These are phyloP conservation scores for Colletotrichum coccodes DNA, from an alignment of 2,329 filamentous ascomycete genomes.

Conservation along the genomic window DNA sequence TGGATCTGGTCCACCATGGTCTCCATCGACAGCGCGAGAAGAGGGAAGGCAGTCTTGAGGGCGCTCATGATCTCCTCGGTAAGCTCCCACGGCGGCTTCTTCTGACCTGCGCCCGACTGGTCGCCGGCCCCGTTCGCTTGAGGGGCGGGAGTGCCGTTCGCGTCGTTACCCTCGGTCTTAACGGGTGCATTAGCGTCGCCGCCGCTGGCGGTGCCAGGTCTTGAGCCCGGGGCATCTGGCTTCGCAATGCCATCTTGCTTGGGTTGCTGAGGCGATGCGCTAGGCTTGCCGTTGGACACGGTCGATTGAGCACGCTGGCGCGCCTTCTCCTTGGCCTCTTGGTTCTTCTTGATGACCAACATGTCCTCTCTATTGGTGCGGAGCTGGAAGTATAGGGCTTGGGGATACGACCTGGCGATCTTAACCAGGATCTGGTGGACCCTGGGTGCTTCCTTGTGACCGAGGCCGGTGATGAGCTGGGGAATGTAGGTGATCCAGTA, in stretches of 20 bases:
- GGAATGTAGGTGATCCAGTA: constrained; percentile 99
- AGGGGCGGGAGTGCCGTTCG: constrained; percentile 36
- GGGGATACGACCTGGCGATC: constrained; percentile 95
- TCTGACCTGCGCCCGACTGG: constrained; percentile 50
- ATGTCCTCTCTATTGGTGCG: constrained; percentile 95
- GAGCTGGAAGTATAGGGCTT: constrained; percentile 95
- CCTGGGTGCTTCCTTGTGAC: constrained; percentile 89
- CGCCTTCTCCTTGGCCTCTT: constrained; percentile 77
- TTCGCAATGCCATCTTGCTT: constrained; percentile 62
- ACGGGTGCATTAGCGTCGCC: constrained; percentile 52
- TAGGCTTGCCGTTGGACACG: constrained; percentile 55
- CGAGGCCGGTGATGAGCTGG: constrained; percentile 90
- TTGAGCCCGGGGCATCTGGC: constrained; percentile 50
- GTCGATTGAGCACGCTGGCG: constrained; percentile 60
- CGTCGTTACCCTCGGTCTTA: constrained; percentile 57
- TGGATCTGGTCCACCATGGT: constrained; percentile 99
- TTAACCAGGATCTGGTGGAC: constrained; percentile 88
- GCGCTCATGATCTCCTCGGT: constrained; percentile 96
- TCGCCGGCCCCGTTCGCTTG: constrained; percentile 33
- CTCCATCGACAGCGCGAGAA: constrained; percentile 97
- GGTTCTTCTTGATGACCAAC: constrained; percentile 88
- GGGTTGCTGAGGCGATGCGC: constrained; percentile 57
- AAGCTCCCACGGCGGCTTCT: constrained; percentile 94
- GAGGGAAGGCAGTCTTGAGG: constrained; percentile 95
- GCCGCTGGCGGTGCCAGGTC: constrained; percentile 61